A percentile compares a stretch with the other conserved stretches of the same genome.
Conservation (phyloP, 2,329 filamentous ascomycete genomes). For the Hypoxylon sp. region DNA sequence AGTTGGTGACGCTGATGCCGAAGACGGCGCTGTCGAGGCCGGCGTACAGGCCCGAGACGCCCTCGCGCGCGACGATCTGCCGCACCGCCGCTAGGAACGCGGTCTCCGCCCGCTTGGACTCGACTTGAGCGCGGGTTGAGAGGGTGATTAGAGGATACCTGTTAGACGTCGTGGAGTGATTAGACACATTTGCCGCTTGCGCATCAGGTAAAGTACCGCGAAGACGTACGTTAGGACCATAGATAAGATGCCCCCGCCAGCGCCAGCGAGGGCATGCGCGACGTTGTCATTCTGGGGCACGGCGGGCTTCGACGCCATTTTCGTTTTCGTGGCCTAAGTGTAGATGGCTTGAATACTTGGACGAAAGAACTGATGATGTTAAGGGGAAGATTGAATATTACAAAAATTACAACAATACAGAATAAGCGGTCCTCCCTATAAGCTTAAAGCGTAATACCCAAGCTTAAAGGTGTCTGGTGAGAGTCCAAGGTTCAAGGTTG, state of each 20-base stretch:
- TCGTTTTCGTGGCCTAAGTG: slow-evolving; percentile 2
- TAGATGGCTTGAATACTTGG: not conserved
- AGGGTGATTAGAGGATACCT: slow-evolving; percentile 97
- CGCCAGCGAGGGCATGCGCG: slow-evolving; percentile 91
- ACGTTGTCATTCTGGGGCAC: slow-evolving; percentile 95
- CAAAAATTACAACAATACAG: not conserved
- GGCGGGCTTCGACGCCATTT: slow-evolving; percentile 64
- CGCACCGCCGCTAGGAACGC: slow-evolving; percentile 85
- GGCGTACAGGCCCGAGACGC: slow-evolving; percentile 88
- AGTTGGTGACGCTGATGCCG: slow-evolving; percentile 98
- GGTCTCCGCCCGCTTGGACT: slow-evolving; percentile 91
- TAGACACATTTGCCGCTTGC: slow-evolving; percentile 17
- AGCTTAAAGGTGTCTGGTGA: slow-evolving; percentile 31
- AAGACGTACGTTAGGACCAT: slow-evolving; percentile 87
- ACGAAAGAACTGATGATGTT: not conserved
- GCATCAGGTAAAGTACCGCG: not conserved
- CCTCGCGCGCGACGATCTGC: slow-evolving; percentile 91
- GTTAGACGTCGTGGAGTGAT: slow-evolving; percentile 20
- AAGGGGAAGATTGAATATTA: slow-evolving; percentile 1
- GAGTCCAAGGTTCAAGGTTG: slow-evolving; percentile 14
- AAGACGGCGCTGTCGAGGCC: slow-evolving; percentile 95
- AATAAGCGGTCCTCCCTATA: slow-evolving; percentile 4
- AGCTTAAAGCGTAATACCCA: slow-evolving; percentile 22
- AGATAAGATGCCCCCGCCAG: slow-evolving; percentile 92
- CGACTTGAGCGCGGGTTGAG: slow-evolving; percentile 96